Evolutionary conservation across 768 basidiomycete genomes (phyloP).

Genomic region (Sporobolomyces pararoseus): DNA sequence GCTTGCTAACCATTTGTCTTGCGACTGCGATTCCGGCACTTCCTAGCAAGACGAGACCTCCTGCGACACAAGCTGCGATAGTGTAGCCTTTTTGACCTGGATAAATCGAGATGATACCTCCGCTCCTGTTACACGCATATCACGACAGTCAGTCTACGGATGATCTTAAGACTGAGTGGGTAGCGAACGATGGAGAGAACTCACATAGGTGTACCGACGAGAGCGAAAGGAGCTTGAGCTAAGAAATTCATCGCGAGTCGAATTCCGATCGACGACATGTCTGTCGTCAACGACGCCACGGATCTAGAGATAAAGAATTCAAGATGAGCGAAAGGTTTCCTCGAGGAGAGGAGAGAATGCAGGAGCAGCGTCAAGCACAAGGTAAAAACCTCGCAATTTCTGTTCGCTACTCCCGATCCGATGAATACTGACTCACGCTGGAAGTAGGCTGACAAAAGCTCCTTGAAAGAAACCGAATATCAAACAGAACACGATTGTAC

Average conservation of each 20-base stretch:
- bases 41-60: conserved; percentile 23
- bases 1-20: conserved; percentile 7
- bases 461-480: conserved; percentile 48
- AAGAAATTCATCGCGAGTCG: conserved; percentile 47
- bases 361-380: no score
- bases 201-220: conserved; percentile 43
- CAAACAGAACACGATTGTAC: conserved; percentile 45
- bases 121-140: conserved; percentile 43
- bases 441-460: conserved; percentile 44
- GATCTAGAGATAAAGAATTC: conserved; percentile 4
- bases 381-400: no score
- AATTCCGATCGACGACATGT: conserved; percentile 45
- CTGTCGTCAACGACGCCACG: conserved; percentile 43
- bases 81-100: conserved; percentile 40
- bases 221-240: conserved; percentile 42
- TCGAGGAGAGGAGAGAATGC: not conserved
- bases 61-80: conserved; percentile 26
- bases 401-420: no score
- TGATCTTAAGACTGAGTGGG: not conserved
- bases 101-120: conserved; percentile 44
- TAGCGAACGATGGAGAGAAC: not conserved
- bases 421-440: conserved; percentile 26
- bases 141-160: no score
- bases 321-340: not conserved
- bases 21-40: not conserved